Percentiles rank a stretch among this genome's conserved stretches.
These are phyloP conservation scores for Hanseniaspora lindneri DNA, from an alignment of 805 yeast species.

Conservation along the genomic window DNA sequence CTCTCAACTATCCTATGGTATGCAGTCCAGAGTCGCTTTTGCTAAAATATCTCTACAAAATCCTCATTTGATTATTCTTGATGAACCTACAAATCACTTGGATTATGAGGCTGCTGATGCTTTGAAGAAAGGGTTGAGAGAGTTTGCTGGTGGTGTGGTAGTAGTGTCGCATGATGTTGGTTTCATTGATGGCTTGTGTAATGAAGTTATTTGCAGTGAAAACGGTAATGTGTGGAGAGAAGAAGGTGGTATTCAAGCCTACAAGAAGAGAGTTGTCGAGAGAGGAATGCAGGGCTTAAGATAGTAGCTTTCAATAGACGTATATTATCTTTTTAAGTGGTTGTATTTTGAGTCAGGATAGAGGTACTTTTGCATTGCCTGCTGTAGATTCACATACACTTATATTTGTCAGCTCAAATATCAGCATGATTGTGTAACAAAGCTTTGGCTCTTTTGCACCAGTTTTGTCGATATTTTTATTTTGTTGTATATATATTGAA, in stretches of 20 bases:
- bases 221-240: slow-evolving; percentile 66
- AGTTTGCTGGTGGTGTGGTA: slow-evolving; percentile 87
- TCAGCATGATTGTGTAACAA: too few relatives aligned
- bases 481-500: too few relatives aligned
- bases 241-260: slow-evolving; percentile 72
- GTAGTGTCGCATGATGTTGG: slow-evolving; percentile 98
- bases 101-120: slow-evolving; percentile 98
- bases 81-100: slow-evolving; percentile 97
- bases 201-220: slow-evolving; percentile 93
- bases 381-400: too few relatives aligned
- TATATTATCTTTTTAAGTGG: not conserved
- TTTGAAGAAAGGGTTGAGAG: slow-evolving; percentile 72
- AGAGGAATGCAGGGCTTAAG: slow-evolving; percentile 29
- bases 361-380: too few relatives aligned
- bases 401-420: too few relatives aligned
- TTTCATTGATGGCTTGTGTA: slow-evolving; percentile 77
- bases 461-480: too few relatives aligned
- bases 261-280: slow-evolving; percentile 74
- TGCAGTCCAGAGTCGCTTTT: slow-evolving; percentile 94
- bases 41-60: slow-evolving; percentile 83
- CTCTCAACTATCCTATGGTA: slow-evolving; percentile 90
- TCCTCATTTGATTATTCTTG: slow-evolving; percentile 85
- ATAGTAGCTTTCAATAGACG: not conserved
- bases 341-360: too few relatives aligned
- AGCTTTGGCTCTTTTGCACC: too few relatives aligned